Conservation (phyloP, 257 asterid species). For the Nicotiana obtusifolia region DNA sequence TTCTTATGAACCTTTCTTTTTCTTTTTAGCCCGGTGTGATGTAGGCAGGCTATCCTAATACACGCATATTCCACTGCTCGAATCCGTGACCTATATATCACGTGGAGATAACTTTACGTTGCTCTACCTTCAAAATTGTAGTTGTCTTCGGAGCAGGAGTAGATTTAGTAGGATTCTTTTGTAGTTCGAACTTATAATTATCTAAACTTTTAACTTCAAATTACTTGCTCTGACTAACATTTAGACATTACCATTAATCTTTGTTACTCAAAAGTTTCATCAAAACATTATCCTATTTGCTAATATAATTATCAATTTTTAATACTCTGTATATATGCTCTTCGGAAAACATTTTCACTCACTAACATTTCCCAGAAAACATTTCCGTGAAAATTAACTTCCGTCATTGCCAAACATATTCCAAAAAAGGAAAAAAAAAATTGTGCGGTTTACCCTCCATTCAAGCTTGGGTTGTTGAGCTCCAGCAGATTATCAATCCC, state of each 20-base stretch:
- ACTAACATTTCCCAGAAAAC: background rate
- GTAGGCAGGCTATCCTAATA: too few relatives aligned
- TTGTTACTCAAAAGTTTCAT: background rate
- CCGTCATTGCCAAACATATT: background rate
- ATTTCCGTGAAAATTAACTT: background rate
- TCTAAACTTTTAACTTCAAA: background rate
- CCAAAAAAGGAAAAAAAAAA: background rate
- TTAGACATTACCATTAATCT: too few relatives aligned
- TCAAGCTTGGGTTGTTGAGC: constrained; percentile 30
- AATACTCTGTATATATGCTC: background rate
- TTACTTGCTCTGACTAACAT: background rate
- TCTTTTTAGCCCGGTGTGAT: too few relatives aligned
- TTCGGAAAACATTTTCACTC: background rate
- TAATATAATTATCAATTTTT: background rate
- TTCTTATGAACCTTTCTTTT: too few relatives aligned
- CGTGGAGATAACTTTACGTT: too few relatives aligned
- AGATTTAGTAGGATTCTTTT: background rate
- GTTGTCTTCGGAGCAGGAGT: too few relatives aligned
- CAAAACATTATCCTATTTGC: background rate
- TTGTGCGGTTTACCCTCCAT: constrained; percentile 43
- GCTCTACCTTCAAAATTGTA: too few relatives aligned
- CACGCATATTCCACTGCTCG: too few relatives aligned
- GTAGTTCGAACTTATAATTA: background rate
- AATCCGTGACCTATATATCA: too few relatives aligned
- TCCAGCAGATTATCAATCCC: constrained; percentile 49